A percentile compares a stretch with the other conserved stretches of the same genome.
Conservation (phyloP, 2,329 filamentous ascomycete species). For the Tetracladium maxilliforme region DNA sequence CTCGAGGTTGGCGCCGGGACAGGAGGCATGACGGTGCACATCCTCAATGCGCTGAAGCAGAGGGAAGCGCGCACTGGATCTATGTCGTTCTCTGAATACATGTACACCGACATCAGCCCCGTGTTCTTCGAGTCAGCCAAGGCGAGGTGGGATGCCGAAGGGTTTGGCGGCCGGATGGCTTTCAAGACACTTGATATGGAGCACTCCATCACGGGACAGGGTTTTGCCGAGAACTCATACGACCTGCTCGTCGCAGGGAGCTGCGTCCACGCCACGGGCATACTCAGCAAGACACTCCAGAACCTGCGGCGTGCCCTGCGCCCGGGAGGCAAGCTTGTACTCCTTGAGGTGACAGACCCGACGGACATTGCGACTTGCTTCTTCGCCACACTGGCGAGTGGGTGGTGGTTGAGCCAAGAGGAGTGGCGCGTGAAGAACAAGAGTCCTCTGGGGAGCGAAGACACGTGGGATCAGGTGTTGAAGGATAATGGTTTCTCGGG, state of each 20-base stretch:
- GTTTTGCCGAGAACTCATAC: slow-evolving; percentile 2
- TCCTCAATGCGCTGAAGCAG: slow-evolving; percentile 3
- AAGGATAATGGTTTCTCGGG: slow-evolving; percentile 1
- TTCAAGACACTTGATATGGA: slow-evolving; percentile 1
- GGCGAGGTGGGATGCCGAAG: background rate
- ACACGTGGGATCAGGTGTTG: slow-evolving; percentile 1
- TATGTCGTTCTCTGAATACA: too few species aligned
- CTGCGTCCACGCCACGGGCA: slow-evolving; percentile 1
- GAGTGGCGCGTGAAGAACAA: background rate
- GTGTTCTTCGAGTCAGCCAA: slow-evolving; percentile 1
- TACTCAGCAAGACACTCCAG: background rate
- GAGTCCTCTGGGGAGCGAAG: background rate
- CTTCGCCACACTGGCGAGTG: background rate
- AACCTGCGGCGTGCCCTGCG: background rate
- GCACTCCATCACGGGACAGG: background rate
- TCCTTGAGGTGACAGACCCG: slow-evolving; percentile 1
- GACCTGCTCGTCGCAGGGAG: background rate
- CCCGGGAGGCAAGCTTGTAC: slow-evolving; percentile 1
- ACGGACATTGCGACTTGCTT: background rate
- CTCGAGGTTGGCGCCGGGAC: slow-evolving; percentile 4
- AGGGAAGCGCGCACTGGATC: too few species aligned
- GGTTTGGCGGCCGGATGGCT: background rate
- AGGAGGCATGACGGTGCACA: slow-evolving; percentile 2
- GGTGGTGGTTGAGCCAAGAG: slow-evolving; percentile 2
- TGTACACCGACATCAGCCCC: slow-evolving; percentile 1